These are phyloP conservation scores for Penicillium dipodomyicola DNA, from an alignment of 495 filamentous ascomycete species.

Conservation along the genomic window DNA sequence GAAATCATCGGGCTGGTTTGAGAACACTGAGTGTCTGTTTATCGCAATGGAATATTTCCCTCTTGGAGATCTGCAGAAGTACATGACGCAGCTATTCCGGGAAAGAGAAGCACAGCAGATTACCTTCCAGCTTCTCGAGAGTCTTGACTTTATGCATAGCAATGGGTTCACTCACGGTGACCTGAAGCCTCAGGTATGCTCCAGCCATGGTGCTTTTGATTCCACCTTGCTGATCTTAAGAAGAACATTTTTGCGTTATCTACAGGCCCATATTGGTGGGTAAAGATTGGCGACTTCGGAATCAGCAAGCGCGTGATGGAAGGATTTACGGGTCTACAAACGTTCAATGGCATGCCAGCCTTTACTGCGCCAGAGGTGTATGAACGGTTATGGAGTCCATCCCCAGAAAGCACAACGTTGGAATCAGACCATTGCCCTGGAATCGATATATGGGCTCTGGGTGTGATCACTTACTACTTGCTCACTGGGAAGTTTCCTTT, in stretches of 20 bases:
- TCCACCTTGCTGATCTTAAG: neutral
- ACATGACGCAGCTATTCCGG: conserved; percentile 9
- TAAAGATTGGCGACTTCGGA: conserved; percentile 55
- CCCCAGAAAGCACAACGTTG: neutral
- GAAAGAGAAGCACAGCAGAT: conserved; percentile 22
- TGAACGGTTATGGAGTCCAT: neutral
- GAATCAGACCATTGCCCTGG: neutral
- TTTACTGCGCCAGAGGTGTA: conserved; percentile 43
- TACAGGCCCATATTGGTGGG: conserved; percentile 31
- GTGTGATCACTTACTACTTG: neutral
- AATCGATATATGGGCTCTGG: neutral
- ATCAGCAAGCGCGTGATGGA: conserved; percentile 40
- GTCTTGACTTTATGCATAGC: conserved; percentile 28
- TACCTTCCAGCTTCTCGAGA: conserved; percentile 20
- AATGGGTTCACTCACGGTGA: conserved; percentile 29
- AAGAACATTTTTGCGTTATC: conserved; percentile 37
- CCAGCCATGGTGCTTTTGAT: neutral
- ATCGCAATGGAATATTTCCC: conserved; percentile 35
- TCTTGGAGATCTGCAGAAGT: conserved; percentile 17
- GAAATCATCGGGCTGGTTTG: conserved; percentile 15
- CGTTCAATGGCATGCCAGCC: conserved; percentile 29
- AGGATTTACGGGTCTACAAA: conserved; percentile 21
- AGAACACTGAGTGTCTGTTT: conserved; percentile 12
- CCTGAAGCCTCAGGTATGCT: conserved; percentile 24
- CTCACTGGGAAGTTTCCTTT: neutral